Evolutionary conservation across 2,329 filamentous ascomycete species (phyloP).

Genomic region (Magnaporthiopsis incrustans): DNA sequence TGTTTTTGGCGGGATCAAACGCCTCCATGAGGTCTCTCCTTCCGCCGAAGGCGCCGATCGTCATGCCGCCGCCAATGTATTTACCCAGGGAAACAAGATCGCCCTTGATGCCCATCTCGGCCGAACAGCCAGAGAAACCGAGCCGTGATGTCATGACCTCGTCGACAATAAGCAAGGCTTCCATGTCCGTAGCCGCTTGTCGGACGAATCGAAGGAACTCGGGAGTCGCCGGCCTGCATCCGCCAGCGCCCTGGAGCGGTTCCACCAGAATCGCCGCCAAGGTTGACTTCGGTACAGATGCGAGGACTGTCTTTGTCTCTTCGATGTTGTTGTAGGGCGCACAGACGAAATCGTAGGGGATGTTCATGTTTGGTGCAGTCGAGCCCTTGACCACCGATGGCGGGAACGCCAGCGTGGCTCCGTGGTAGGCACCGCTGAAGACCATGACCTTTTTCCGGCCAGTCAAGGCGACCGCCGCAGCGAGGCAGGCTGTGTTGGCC

Average conservation of each 20-base stretch:
- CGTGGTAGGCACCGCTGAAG: conserved; percentile 43
- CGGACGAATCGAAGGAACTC: conserved; percentile 45
- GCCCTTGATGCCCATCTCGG: conserved; percentile 53
- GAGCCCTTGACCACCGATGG: conserved; percentile 12
- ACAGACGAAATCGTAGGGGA: conserved; percentile 47
- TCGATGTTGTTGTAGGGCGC: conserved; percentile 53
- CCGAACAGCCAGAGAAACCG: conserved; percentile 38
- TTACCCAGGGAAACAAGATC: conserved; percentile 50
- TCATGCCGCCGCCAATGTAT: conserved; percentile 49
- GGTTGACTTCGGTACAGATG: conserved; percentile 24
- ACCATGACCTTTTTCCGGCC: conserved; percentile 37
- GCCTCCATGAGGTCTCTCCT: conserved; percentile 60
- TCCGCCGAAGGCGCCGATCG: conserved; percentile 53
- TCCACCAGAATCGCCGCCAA: conserved; percentile 59
- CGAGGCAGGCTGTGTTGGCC: conserved; percentile 50
- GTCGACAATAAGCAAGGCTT: conserved; percentile 58
- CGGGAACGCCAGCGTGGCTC: conserved; percentile 30
- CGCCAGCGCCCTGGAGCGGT: conserved; percentile 54
- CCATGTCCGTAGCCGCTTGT: conserved; percentile 31
- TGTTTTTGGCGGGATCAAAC: conserved; percentile 53
- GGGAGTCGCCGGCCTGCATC: conserved; percentile 39
- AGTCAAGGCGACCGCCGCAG: conserved; percentile 38
- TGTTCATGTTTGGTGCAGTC: conserved; percentile 35
- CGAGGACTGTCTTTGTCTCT: conserved; percentile 34
- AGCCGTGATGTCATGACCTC: conserved; percentile 63